A percentile compares a stretch with the other conserved stretches of the same genome.
phyloP scores from a whole-genome alignment of 352 stramenopile genomes.

The Pythium oligandrum region DNA sequence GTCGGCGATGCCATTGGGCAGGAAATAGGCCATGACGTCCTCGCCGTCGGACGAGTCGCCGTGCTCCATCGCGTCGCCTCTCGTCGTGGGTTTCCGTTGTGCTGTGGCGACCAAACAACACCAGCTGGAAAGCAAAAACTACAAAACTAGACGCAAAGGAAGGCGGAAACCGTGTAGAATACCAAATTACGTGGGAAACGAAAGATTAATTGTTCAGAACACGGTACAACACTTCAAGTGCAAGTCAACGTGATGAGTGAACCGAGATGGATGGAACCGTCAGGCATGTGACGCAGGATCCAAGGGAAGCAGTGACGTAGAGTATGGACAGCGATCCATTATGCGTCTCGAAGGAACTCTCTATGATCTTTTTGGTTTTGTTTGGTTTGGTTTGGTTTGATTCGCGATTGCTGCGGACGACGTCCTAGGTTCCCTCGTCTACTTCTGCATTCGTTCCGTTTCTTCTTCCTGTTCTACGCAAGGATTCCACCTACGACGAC shows the following conservation, averaged over 20 bases:
- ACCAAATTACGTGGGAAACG: no score
- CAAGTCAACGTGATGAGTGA: no score
- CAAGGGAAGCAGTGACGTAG: no score
- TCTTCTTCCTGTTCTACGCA: no score
- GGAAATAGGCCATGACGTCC: slow-evolving; percentile 69
- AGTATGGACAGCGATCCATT: background rate
- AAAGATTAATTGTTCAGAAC: no score
- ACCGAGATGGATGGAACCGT: no score
- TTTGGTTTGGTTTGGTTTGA: slow-evolving; percentile 1
- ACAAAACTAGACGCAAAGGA: slow-evolving; percentile 4
- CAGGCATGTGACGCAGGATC: no score
- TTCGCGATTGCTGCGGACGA: slow-evolving; percentile 2
- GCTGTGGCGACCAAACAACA: background rate
- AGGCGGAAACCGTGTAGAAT: no score
- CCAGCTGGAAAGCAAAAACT: slow-evolving; percentile 3
- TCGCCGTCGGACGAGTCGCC: slow-evolving; percentile 51
- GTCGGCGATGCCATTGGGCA: slow-evolving; percentile 79
- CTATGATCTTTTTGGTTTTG: slow-evolving; percentile 1
- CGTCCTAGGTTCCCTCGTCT: no score
- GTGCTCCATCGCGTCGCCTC: slow-evolving; percentile 14
- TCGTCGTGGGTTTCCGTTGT: background rate
- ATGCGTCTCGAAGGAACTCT: slow-evolving; percentile 2
- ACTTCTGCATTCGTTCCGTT: no score
- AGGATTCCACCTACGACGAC: no score
- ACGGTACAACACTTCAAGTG: no score